Percentiles rank a stretch among this genome's conserved stretches.
These are phyloP conservation scores for Metschnikowia baotianmanensis DNA, from an alignment of 805 yeast genomes.

Conservation along the genomic window DNA sequence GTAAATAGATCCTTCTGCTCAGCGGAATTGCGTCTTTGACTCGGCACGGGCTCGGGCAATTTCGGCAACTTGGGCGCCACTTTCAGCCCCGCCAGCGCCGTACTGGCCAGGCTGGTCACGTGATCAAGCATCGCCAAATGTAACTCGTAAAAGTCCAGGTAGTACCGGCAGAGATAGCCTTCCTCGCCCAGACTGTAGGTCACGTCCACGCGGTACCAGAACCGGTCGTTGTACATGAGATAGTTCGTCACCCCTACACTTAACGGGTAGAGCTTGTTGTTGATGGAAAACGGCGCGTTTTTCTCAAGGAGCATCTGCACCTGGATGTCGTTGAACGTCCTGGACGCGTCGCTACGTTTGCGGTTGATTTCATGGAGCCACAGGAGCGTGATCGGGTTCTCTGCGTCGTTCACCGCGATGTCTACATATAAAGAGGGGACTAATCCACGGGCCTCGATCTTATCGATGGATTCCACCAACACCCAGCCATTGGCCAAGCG, in stretches of 20 bases:
- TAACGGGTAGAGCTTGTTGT: constrained; percentile 32
- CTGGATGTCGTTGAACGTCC: constrained; percentile 27
- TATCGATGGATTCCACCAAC: constrained; percentile 52
- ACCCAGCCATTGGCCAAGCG: constrained; percentile 54
- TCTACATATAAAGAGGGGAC: constrained; percentile 51
- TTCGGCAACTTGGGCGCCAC: constrained; percentile 29
- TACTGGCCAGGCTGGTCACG: constrained; percentile 5
- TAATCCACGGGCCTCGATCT: constrained; percentile 45
- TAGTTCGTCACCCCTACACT: constrained; percentile 40
- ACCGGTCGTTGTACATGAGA: constrained; percentile 40
- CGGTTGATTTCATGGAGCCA: constrained; percentile 30
- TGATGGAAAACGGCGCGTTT: constrained; percentile 25
- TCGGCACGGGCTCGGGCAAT: constrained; percentile 48
- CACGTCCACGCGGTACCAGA: constrained; percentile 51
- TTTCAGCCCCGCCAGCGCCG: background rate
- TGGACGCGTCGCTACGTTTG: constrained; percentile 2
- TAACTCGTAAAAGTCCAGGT: constrained; percentile 50
- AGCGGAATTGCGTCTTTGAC: constrained; percentile 21
- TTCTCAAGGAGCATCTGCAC: constrained; percentile 23
- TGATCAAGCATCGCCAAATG: constrained; percentile 34
- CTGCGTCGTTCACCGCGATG: constrained; percentile 42
- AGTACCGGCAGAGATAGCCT: constrained; percentile 45
- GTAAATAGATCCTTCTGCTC: constrained; percentile 15
- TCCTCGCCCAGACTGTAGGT: constrained; percentile 32
- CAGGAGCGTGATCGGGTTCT: constrained; percentile 35